Evolutionary conservation across 2,329 filamentous ascomycete species (phyloP), one percentile per base, ranked within the genome.

Genomic region (Blumeriella jaapii): DNA sequence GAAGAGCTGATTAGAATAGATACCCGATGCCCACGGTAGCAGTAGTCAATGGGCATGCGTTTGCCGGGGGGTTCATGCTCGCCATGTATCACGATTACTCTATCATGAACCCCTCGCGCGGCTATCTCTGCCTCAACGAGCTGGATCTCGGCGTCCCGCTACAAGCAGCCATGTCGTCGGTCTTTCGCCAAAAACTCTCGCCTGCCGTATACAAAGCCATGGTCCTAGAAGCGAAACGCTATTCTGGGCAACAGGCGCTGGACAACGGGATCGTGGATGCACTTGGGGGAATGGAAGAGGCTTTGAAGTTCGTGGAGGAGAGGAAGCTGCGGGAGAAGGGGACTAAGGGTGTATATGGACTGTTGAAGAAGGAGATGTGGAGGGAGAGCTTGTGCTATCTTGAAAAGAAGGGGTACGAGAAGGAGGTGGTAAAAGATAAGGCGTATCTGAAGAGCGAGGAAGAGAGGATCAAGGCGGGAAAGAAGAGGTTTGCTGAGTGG

Each of bases 1-100:
- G 11, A 25, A 17, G 9, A 10, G 25, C 15, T 14, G 12, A 9
- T 13, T 15, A 6, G 14, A 25, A 18, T 32, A 69, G 64, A 34
- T 89, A 76, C 53, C 81, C 82, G 10, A 85, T 87, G 81, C 83
- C 83, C 15, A 91, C 82, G 3, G 59, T 91, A 31, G 78, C 82
- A n/a, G 64, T 86, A 6, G 53, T 89, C 36, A 85, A 84, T 49
- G 83, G 83, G 14, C 84, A 93, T 57, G 74, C 78, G 36, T 91
- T 86, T 56, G 84, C 83, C 5, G 83, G 74, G 29, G 83, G 81
- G n/a, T 64, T 87, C 41, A 87, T 91, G 77, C 63, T 81, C 7
- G 73, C 81, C 39, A 82, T 85, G 71, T 74, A 81, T 59, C 82
- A 87, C 59, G 82, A 89, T 61, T 91, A 91, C 62, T 73, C 84